Conservation (phyloP, 139 green algal species). For the Coelastrella sp. region DNA sequence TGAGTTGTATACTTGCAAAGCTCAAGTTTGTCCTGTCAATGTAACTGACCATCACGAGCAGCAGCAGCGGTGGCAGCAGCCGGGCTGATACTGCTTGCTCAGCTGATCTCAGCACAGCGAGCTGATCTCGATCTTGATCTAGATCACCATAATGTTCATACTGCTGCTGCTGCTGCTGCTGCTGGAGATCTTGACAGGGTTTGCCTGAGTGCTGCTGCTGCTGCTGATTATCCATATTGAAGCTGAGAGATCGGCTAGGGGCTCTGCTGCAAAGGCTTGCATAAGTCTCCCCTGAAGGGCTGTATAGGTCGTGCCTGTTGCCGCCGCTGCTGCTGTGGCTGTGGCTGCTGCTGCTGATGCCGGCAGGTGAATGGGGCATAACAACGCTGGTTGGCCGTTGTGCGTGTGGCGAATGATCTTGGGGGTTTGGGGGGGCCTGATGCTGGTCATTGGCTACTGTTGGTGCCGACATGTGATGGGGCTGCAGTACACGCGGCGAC, state of each 20-base stretch:
- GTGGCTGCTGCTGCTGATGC: background rate
- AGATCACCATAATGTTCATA: too few species aligned
- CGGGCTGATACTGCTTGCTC: constrained; percentile 20
- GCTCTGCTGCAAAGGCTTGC: background rate
- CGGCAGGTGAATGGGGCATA: background rate
- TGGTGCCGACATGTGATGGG: background rate
- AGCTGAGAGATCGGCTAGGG: background rate
- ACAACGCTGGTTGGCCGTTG: background rate
- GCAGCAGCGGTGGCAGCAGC: constrained; percentile 25
- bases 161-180: constrained; percentile 22
- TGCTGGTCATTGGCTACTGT: background rate
- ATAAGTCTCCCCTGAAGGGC: background rate
- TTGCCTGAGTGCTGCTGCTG: too few species aligned
- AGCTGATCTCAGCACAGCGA: background rate
- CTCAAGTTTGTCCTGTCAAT: background rate
- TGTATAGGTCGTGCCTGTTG: background rate
- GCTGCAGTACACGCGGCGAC: too few species aligned
- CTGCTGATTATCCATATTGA: background rate
- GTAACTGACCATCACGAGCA: constrained; percentile 41
- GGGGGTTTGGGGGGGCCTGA: background rate
- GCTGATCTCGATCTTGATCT: background rate
- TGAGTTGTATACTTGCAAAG: constrained; percentile 6
- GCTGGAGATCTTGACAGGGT: too few species aligned
- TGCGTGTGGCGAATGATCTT: background rate
- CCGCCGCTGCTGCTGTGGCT: background rate